Conservation (phyloP, 2,329 filamentous ascomycete species). For the Paraphaeosphaeria minitans region DNA sequence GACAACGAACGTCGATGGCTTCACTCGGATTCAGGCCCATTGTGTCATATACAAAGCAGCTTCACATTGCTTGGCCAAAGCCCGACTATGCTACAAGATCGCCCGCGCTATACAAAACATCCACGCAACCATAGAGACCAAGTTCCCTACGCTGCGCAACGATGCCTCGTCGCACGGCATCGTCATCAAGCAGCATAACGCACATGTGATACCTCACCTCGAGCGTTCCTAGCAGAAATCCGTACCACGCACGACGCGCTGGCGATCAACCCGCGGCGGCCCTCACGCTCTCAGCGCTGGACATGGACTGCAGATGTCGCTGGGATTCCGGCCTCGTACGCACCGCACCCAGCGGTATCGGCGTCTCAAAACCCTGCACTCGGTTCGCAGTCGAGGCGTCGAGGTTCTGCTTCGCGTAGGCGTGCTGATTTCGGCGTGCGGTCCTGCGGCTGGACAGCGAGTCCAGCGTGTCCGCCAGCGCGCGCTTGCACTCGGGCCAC, state of each 20-base stretch:
- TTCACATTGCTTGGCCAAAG: background rate
- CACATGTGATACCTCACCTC: background rate
- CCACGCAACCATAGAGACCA: no score
- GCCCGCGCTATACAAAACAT: background rate
- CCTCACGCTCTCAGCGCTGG: constrained; percentile 3
- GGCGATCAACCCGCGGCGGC: background rate
- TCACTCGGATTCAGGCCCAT: background rate
- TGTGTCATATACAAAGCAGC: background rate
- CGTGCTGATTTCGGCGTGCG: background rate
- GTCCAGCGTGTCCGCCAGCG: constrained; percentile 16
- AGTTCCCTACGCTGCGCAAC: background rate
- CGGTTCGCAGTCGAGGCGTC: background rate
- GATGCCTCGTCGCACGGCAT: background rate
- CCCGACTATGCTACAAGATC: background rate
- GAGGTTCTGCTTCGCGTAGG: background rate
- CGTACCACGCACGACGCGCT: background rate
- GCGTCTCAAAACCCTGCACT: background rate
- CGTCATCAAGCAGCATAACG: no score
- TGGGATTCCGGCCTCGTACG: constrained; percentile 2
- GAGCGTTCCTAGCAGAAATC: background rate
- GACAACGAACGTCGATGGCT: no score
- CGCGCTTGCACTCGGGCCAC: constrained; percentile 33
- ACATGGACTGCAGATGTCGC: constrained; percentile 1
- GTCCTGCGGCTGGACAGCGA: background rate
- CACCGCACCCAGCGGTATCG: background rate